Percentiles rank a stretch among this genome's conserved stretches.
These are phyloP conservation scores for Melastoma candidum DNA, from an alignment of 441 rosid genomes.

Conservation along the genomic window DNA sequence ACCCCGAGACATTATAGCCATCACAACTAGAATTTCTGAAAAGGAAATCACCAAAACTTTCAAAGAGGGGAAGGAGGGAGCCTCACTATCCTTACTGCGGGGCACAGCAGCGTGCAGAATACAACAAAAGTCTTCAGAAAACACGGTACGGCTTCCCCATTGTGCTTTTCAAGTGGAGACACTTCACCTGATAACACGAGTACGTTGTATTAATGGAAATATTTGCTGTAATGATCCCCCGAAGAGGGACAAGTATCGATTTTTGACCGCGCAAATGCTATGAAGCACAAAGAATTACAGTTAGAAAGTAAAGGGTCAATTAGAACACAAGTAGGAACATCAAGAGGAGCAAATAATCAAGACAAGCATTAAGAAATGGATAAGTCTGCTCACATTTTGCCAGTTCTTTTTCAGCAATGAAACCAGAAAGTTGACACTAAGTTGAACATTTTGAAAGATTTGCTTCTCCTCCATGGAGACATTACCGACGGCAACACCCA, in stretches of 20 bases:
- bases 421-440: slow-evolving; percentile 87
- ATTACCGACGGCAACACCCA: slow-evolving; percentile 97
- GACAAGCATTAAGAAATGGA: background rate
- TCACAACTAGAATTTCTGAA: too few relatives aligned
- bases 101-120: background rate
- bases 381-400: slow-evolving; percentile 67
- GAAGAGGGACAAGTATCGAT: too few relatives aligned
- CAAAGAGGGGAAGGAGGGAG: too few relatives aligned
- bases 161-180: slow-evolving; percentile 80
- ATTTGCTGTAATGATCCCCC: too few relatives aligned
- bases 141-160: slow-evolving; percentile 76
- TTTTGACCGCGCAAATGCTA: too few relatives aligned
- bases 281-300: background rate
- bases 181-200: slow-evolving; percentile 53
- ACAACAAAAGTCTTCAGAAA: slow-evolving; percentile 28
- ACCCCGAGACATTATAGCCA: too few relatives aligned
- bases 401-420: slow-evolving; percentile 91
- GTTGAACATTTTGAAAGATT: slow-evolving; percentile 88
- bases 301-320: background rate
- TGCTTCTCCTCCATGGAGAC: slow-evolving; percentile 87
- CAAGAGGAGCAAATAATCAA: background rate
- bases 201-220: background rate
- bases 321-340: too few relatives aligned
- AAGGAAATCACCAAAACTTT: too few relatives aligned
- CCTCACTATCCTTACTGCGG: too few relatives aligned